phyloP scores from a whole-genome alignment of 2,329 filamentous ascomycete genomes.

The Aspergillus quadricinctus region DNA sequence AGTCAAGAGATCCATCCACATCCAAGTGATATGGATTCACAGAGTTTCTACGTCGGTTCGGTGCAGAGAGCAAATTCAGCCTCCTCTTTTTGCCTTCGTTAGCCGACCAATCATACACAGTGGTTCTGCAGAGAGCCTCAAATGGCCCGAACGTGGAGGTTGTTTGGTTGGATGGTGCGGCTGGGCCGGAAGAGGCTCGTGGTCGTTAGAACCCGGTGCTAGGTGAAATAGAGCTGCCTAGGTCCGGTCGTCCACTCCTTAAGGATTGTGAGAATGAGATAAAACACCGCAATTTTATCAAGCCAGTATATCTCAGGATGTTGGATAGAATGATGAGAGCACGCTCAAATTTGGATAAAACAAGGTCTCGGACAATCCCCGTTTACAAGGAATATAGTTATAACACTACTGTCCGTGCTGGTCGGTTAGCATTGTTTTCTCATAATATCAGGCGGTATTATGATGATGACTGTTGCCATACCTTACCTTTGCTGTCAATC shows the following conservation, averaged over 20 bases:
- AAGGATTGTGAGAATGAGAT: background rate
- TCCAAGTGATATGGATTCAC: background rate
- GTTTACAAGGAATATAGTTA: background rate
- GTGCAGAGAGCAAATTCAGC: conserved; percentile 21
- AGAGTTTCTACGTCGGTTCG: conserved; percentile 19
- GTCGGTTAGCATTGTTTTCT: background rate
- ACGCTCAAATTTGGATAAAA: background rate
- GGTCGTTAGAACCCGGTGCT: conserved; percentile 10
- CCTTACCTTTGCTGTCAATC: background rate
- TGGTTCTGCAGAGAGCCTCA: conserved; percentile 16
- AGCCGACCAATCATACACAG: conserved; percentile 13
- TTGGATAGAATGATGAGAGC: background rate
- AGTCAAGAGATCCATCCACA: background rate
- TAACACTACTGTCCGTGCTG: background rate
- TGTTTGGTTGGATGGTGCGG: conserved; percentile 8
- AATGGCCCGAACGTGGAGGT: conserved; percentile 7
- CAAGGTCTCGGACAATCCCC: background rate
- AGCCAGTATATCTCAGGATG: no score
- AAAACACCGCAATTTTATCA: no score
- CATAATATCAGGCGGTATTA: background rate
- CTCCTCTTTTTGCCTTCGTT: conserved; percentile 14
- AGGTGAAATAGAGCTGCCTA: background rate
- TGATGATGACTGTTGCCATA: background rate
- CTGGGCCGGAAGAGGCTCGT: conserved; percentile 13
- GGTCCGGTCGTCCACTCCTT: background rate